Evolutionary conservation across 495 filamentous ascomycete species (phyloP).

Genomic region (Jackrogersella minutella): DNA sequence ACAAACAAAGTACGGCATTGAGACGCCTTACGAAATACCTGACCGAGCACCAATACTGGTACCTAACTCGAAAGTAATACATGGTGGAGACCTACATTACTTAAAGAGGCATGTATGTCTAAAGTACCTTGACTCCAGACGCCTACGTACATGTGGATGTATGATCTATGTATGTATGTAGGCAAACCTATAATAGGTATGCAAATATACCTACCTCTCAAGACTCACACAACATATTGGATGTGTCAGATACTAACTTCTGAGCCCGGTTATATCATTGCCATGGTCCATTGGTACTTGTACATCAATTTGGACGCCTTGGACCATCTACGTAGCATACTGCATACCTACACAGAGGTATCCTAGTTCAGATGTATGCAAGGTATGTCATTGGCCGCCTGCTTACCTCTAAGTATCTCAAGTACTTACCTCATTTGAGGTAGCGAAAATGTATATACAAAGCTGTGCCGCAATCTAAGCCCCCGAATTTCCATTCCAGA

Average conservation of each 20-base stretch:
- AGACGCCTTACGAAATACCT: slow-evolving; percentile 21
- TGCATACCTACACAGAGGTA: slow-evolving; percentile 1
- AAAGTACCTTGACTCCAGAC: slow-evolving; percentile 5
- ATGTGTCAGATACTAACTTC: too few species aligned
- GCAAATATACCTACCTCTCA: background rate
- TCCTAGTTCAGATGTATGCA: background rate
- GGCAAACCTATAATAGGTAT: background rate
- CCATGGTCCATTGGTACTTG: slow-evolving; percentile 2
- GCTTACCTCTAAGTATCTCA: background rate
- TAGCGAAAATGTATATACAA: slow-evolving; percentile 33
- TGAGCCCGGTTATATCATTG: too few species aligned
- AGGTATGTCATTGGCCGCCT: slow-evolving; percentile 21
- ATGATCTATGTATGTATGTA: background rate
- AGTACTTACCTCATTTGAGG: slow-evolving; percentile 19
- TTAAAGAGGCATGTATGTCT: slow-evolving; percentile 13
- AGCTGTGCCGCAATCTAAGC: slow-evolving; percentile 42
- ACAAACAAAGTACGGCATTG: background rate
- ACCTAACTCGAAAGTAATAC: slow-evolving; percentile 14
- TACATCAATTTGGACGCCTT: background rate
- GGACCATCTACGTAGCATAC: background rate
- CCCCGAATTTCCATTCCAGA: slow-evolving; percentile 37
- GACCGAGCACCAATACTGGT: slow-evolving; percentile 28
- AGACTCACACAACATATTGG: background rate
- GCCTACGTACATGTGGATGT: background rate
- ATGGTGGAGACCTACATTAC: slow-evolving; percentile 4